A percentile compares a stretch with the other conserved stretches of the same genome.
These are phyloP conservation scores for Fomitopsis serialis DNA, from an alignment of 768 basidiomycete species.

Conservation along the genomic window DNA sequence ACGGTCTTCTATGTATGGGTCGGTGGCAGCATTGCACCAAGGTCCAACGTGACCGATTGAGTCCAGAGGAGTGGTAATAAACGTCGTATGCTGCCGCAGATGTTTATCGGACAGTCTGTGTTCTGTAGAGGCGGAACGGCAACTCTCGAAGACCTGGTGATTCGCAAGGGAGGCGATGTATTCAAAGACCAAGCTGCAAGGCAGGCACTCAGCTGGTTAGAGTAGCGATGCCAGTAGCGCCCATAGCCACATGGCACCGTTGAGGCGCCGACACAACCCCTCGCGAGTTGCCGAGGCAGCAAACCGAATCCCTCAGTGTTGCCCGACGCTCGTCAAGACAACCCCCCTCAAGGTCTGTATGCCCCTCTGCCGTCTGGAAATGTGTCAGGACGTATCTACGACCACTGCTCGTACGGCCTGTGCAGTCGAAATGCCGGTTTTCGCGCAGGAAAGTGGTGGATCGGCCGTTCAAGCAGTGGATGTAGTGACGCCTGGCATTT, in stretches of 20 bases:
- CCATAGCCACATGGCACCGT: neutral
- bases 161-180: too few relatives aligned
- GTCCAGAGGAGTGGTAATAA: too few relatives aligned
- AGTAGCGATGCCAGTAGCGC: too few relatives aligned
- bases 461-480: constrained; percentile 17
- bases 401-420: constrained; percentile 4
- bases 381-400: constrained; percentile 16
- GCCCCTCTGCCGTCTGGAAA: constrained; percentile 16
- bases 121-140: too few relatives aligned
- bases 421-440: constrained; percentile 8
- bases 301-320: constrained; percentile 4
- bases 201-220: too few relatives aligned
- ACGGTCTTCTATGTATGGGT: too few relatives aligned
- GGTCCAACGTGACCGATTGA: too few relatives aligned
- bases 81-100: too few relatives aligned
- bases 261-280: constrained; percentile 2
- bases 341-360: constrained; percentile 31
- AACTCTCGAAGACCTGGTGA: too few relatives aligned
- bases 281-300: constrained; percentile 7
- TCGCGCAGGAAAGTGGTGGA: constrained; percentile 19
- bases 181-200: too few relatives aligned
- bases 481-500: constrained; percentile 14
- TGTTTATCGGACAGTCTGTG: too few relatives aligned
- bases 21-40: too few relatives aligned
- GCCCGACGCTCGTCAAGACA: constrained; percentile 24